phyloP scores from a whole-genome alignment of 1,284 basidiomycete genomes.

The Ustilago bromivora region DNA sequence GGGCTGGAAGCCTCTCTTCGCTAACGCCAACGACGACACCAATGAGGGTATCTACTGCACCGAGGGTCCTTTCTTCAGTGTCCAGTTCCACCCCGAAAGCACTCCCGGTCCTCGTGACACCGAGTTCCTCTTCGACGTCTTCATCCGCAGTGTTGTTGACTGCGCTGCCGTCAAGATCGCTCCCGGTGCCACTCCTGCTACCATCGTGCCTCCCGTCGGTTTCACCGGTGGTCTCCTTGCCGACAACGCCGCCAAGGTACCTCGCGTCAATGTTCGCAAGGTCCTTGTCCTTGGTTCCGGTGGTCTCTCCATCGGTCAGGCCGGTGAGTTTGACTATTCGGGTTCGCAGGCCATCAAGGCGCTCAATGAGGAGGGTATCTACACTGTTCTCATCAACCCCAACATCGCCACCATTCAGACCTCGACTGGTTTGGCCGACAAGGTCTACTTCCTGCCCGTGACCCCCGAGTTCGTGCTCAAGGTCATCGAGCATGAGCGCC shows the following conservation, averaged over 20 bases:
- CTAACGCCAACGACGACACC: conserved; percentile 95
- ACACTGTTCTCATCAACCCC: conserved; percentile 95
- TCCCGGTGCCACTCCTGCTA: conserved; percentile 35
- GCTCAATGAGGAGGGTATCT: conserved; percentile 97
- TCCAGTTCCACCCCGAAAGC: conserved; percentile 99
- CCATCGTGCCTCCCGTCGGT: conserved; percentile 75
- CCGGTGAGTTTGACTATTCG: conserved; percentile 99
- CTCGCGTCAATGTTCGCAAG: conserved; percentile 84
- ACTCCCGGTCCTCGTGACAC: conserved; percentile 98
- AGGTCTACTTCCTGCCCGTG: conserved; percentile 98
- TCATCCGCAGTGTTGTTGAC: conserved; percentile 87
- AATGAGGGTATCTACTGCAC: conserved; percentile 95
- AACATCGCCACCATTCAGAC: conserved; percentile 99
- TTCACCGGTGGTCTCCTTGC: conserved; percentile 89
- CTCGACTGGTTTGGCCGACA: conserved; percentile 95
- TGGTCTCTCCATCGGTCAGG: conserved; percentile 96
- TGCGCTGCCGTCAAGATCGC: conserved; percentile 76
- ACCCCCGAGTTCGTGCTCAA: conserved; percentile 97
- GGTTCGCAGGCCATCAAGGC: conserved; percentile 99
- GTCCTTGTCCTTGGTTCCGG: conserved; percentile 98
- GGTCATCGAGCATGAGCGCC: conserved; percentile 97
- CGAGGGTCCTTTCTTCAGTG: conserved; percentile 90
- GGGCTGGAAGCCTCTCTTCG: conserved; percentile 94
- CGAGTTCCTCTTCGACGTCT: conserved; percentile 98
- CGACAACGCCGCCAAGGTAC: conserved; percentile 83